Percentiles rank a stretch among this genome's conserved stretches.
Evolutionary conservation across 306 rosid species (phyloP).

Genomic region (Lathyrus aphaca): DNA sequence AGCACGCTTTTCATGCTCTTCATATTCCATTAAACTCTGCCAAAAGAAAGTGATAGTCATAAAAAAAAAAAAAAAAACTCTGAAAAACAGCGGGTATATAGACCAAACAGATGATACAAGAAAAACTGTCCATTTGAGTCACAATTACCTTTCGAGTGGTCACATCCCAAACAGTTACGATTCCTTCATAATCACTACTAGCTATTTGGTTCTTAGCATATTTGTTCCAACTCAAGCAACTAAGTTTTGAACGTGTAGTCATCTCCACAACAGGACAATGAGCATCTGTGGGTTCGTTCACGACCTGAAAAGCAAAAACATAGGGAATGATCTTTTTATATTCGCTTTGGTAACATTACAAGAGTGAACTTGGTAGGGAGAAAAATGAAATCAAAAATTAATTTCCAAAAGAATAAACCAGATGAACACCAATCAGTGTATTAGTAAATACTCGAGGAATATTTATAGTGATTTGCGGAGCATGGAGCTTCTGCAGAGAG

Average conservation of each 20-base stretch:
- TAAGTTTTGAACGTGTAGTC: constrained; percentile 94
- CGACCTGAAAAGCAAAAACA: constrained; percentile 65
- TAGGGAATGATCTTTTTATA: constrained; percentile 22
- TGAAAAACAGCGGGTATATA: constrained; percentile 10
- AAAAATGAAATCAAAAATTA: not conserved
- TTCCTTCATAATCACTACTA: constrained; percentile 98
- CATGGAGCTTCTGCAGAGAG: not conserved
- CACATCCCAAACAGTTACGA: constrained; percentile 97
- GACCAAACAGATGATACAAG: constrained; percentile 25
- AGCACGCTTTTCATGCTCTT: constrained; percentile 98
- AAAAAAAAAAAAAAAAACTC: constrained; percentile 18
- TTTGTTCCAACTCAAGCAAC: constrained; percentile 99
- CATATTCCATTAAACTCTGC: constrained; percentile 97
- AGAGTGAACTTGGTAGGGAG: constrained; percentile 17
- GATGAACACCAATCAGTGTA: not conserved
- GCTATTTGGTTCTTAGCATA: constrained; percentile 88
- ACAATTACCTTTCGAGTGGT: constrained; percentile 80
- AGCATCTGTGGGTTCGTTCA: constrained; percentile 83
- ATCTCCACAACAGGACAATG: constrained; percentile 95
- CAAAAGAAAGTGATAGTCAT: constrained; percentile 28
- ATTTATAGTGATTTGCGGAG: constrained; percentile 12
- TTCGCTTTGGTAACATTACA: constrained; percentile 20
- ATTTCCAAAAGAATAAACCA: not conserved
- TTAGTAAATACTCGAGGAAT: constrained; percentile 6
- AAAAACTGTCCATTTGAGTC: constrained; percentile 33